Base-by-base conservation (phyloP, 2,329 filamentous ascomycete genomes). In the Lasiodiplodia gonubiensis region DNA sequence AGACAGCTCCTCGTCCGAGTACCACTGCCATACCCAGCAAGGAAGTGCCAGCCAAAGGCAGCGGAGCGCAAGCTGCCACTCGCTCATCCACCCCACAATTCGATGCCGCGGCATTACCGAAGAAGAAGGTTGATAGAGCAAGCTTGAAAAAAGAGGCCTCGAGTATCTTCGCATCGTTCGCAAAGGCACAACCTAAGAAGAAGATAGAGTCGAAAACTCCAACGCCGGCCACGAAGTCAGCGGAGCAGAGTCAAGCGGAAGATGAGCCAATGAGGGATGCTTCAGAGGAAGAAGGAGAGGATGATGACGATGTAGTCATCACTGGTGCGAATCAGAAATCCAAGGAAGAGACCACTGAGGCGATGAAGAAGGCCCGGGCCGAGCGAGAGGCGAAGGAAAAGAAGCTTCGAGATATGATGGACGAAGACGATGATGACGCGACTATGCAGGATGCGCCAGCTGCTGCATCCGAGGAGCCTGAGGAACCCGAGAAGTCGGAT, bases 141-240 rank as follows among this genome's bases (percentile, higher is more conserved):
- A 75, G 78, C 6, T 71, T 85, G 2, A 92, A 92, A 74, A 86
- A 86, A 67, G 86, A 86, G 64, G 83, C 81, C 18, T 87, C 89
- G 2, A 86, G 87, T 68, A 87, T 96, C 30, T 93, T 95, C 84
- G 89, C 90, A 69, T 91, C 92, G 0, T 96, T 96, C 76, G 91
- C 92, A 16, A 92, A 90, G 73, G 77, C 84, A 2, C 89, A 89
- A 72, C 82, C 89, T 4, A 92, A 81, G 68, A 71, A 74, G 7
- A 79, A 89, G 72, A 70, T 53, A 51, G 74, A 73, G 23, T 70
- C 72, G 71, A 71, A 84, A 80, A 74, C 79, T 72, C 70, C 82
- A 75, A 76, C 79, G 77, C 65, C 65, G 10, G 48, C 70, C 21
- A 25, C 57, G 8, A 61, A 61, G n/a, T 49, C 57, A 18, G 25